Evolutionary conservation across 1,139 yeast species (phyloP), one percentile per base, ranked within the genome.

Genomic region (Suhomyces terraborum): DNA sequence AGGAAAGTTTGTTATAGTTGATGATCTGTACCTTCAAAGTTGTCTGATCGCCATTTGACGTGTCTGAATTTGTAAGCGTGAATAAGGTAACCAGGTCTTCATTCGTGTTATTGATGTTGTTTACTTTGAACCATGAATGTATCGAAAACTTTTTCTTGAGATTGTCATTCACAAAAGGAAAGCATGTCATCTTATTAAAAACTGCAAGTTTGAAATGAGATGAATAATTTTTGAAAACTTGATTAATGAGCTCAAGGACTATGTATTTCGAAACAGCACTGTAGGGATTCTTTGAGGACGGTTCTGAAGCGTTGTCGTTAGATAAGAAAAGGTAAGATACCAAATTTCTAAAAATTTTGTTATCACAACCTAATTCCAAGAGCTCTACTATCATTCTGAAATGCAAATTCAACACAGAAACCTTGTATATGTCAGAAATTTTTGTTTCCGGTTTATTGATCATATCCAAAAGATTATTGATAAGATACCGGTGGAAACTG

Each of bases 51-150:
- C 48, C 47, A n/a, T 38, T 42, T 13, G 53, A 39, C 2, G 42
- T 33, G 6, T 47, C 45, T 8, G 73, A 60, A 39, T 60, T 61
- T 2, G 72, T 55, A 4, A 71, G 48, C 23, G 56, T 53, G 33
- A 68, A 56, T 24, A 70, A 48, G 3, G 64, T 54, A 13, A 46
- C 38, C 3, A 57, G 58, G 14, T 57, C 60, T 3, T 54, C 56
- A 28, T 38, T 45, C 16, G 33, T 40, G 5, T 34, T 22, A 13
- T 29, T 43, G 38, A 28, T 40, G 35, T 38, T 49, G 33, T 54
- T 55, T 18, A 69, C 38, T 45, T 64, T 68, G 46, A 71, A 59
- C 75, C 77, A 71, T 1, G 67, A 47, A 22, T 66, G 67, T 6
- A 72, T 52, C 2, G 75, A 53, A 22, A 51, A 48, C 23, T 41